These are phyloP conservation scores for Pichia manshurica DNA, from an alignment of 805 yeast species.

Conservation along the genomic window DNA sequence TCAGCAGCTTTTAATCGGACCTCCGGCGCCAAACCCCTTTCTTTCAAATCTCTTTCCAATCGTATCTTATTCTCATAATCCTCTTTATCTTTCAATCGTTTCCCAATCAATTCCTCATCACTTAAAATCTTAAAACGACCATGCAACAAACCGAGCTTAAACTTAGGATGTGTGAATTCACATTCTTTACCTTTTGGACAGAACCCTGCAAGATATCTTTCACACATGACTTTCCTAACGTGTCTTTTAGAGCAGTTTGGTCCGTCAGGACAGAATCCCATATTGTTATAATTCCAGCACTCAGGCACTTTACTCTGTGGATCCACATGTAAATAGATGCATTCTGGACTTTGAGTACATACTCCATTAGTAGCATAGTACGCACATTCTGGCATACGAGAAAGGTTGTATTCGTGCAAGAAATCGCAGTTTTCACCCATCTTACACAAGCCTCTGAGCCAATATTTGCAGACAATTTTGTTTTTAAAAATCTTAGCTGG, in stretches of 20 bases:
- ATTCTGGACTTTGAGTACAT: conserved; percentile 91
- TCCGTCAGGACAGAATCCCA: conserved; percentile 91
- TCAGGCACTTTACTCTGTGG: conserved; percentile 85
- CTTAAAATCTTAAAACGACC: conserved; percentile 41
- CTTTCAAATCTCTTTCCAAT: conserved; percentile 8
- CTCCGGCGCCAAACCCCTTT: not conserved
- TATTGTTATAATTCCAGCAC: conserved; percentile 69
- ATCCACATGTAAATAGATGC: conserved; percentile 87
- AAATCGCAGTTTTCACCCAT: conserved; percentile 96
- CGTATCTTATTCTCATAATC: conserved; percentile 5
- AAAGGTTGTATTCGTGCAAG: conserved; percentile 85
- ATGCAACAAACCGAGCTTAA: conserved; percentile 41
- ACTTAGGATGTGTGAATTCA: conserved; percentile 78
- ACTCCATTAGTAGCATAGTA: conserved; percentile 76
- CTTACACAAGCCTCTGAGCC: conserved; percentile 96
- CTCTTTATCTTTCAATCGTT: conserved; percentile 19
- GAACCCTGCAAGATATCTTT: conserved; percentile 78
- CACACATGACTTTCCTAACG: conserved; percentile 69
- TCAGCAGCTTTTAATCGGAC: not conserved
- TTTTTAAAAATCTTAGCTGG: conserved; percentile 53
- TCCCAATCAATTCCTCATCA: conserved; percentile 33
- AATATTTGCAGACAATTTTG: conserved; percentile 93
- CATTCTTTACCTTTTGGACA: conserved; percentile 86
- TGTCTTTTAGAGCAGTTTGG: conserved; percentile 82
- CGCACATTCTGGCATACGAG: conserved; percentile 96